Evolutionary conservation across 2,329 filamentous ascomycete species (phyloP), one percentile per base, ranked within the genome.

Genomic region (Boeremia exigua): DNA sequence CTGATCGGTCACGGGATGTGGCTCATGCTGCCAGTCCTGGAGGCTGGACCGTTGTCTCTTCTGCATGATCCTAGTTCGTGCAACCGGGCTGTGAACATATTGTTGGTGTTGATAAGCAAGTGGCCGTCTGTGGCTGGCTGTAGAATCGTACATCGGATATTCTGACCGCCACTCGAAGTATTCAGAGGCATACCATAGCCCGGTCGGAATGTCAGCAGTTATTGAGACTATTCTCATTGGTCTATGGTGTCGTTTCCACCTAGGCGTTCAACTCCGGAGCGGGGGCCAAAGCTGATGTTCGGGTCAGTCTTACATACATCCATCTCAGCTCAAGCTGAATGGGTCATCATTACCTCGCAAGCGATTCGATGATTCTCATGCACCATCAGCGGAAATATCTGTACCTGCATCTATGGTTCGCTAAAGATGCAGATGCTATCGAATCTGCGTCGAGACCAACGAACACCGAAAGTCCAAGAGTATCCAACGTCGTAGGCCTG

Each of bases 231-330:
- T 10, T 23, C 5, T 23, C 30, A 56, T 47, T 51, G 46, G 46
- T 23, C 32, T 34, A 17, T 9, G 14, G 6, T 14, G 15, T 17
- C 33, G n/a, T n/a, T 29, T 23, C 19, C 11, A 23, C 9, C 17
- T 17, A 40, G 37, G 15, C 23, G 34, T 32, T 17, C 29, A 23
- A 10, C 6, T 6, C 12, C 45, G 11, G 32, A 33, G 27, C 34
- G 32, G 36, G 42, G 40, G 14, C 27, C 17, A 15, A 37, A 46
- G 52, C 52, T 55, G 52, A 55, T 36, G 29, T 28, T 45, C 46
- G 46, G 46, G 39, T 54, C 52, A 54, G 45, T 46, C 29, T 49
- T 29, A 17, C n/a, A 5, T 6, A 33, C 14, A 29, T 48, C 29
- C 47, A 55, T 36, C 34, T 50, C 53, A 50, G 47, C 46, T 29